These are phyloP conservation scores for Aspergillus sp. DNA, from an alignment of 2,329 filamentous ascomycete genomes.

Conservation along the genomic window DNA sequence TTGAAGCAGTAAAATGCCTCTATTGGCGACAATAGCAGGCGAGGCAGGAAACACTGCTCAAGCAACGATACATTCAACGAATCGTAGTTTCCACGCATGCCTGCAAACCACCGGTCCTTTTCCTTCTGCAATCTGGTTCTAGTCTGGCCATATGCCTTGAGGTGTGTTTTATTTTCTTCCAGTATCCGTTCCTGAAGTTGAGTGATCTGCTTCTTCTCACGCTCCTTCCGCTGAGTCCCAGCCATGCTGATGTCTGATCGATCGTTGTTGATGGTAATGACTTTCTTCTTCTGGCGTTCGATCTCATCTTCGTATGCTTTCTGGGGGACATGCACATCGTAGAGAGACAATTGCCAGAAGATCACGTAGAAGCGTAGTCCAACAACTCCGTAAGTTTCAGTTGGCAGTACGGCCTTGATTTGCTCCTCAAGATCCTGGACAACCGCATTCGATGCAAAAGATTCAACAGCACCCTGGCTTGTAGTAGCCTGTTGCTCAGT, in stretches of 20 bases:
- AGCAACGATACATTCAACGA: constrained; percentile 67
- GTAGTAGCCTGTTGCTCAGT: constrained; percentile 15
- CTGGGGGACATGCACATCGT: constrained; percentile 69
- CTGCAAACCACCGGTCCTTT: constrained; percentile 69
- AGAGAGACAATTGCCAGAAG: constrained; percentile 84
- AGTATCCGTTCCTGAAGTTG: constrained; percentile 61
- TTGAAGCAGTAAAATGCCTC: constrained; percentile 86
- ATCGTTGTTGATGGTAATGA: constrained; percentile 60
- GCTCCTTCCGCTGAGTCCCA: constrained; percentile 58
- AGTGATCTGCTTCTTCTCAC: constrained; percentile 60
- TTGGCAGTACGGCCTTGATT: constrained; percentile 54
- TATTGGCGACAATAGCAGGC: constrained; percentile 70
- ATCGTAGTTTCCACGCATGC: constrained; percentile 55
- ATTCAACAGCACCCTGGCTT: constrained; percentile 26
- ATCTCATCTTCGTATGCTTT: constrained; percentile 72
- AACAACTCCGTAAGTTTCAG: constrained; percentile 59
- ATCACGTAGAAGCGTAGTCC: constrained; percentile 76
- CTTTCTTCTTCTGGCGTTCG: constrained; percentile 58
- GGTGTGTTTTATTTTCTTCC: constrained; percentile 64
- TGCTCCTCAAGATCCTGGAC: constrained; percentile 66
- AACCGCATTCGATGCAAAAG: constrained; percentile 56
- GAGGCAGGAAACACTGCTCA: constrained; percentile 87
- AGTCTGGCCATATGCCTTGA: constrained; percentile 58
- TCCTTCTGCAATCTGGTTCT: constrained; percentile 64
- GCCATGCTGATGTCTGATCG: constrained; percentile 63